Percentiles rank a stretch among this genome's conserved stretches.
phyloP scores from a whole-genome alignment of 352 stramenopile species.

The Aphanomyces astaci region DNA sequence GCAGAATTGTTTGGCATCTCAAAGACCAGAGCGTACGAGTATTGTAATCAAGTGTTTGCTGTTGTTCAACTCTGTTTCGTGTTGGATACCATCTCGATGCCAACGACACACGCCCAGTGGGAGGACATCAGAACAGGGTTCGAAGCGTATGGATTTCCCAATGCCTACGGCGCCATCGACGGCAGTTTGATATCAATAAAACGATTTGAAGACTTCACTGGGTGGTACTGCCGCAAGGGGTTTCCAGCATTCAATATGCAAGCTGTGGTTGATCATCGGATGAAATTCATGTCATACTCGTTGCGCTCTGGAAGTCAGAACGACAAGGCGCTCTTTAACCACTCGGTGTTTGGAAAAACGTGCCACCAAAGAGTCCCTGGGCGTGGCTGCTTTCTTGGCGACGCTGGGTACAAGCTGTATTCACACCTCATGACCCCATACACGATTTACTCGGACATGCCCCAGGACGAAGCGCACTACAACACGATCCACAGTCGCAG shows the following conservation, averaged over 20 bases:
- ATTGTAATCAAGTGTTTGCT: neutral
- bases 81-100: neutral
- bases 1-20: neutral
- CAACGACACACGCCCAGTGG: neutral
- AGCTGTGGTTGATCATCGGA: neutral
- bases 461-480: neutral
- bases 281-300: neutral
- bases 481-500: conserved; percentile 2
- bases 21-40: neutral
- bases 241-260: neutral
- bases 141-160: neutral
- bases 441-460: neutral
- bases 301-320: neutral
- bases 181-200: neutral
- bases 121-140: neutral
- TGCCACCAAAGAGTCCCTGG: neutral
- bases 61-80: neutral
- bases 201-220: neutral
- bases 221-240: neutral
- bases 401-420: conserved; percentile 6
- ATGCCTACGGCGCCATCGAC: neutral
- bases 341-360: neutral
- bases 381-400: neutral
- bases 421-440: conserved; percentile 3
- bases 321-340: neutral